Conservation (phyloP, 345 rosid species). For the Boechera divaricarpa region DNA sequence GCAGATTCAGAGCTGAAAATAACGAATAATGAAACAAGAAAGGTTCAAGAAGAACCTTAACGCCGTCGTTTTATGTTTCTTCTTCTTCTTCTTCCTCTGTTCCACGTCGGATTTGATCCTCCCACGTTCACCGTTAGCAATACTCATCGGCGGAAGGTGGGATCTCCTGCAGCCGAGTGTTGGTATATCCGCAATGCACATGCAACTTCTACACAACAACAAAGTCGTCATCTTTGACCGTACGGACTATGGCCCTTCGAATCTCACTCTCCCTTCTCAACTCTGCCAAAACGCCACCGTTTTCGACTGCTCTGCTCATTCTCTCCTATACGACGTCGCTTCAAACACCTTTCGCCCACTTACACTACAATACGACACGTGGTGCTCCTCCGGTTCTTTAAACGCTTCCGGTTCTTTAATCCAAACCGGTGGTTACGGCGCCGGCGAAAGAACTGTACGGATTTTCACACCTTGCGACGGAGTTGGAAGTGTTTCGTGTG, state of each 20-base stretch:
- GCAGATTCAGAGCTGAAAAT: slow-evolving; percentile 31
- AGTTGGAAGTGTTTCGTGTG: slow-evolving; percentile 47
- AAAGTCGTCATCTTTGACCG: slow-evolving; percentile 81
- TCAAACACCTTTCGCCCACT: slow-evolving; percentile 67
- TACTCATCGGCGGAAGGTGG: slow-evolving; percentile 58
- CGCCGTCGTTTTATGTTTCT: slow-evolving; percentile 15
- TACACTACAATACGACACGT: slow-evolving; percentile 68
- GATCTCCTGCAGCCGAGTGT: slow-evolving; percentile 60
- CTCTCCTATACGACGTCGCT: slow-evolving; percentile 65
- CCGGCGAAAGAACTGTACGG: slow-evolving; percentile 67
- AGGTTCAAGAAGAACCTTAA: slow-evolving; percentile 42
- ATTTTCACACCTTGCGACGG: slow-evolving; percentile 57
- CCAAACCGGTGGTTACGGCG: slow-evolving; percentile 85
- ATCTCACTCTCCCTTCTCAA: slow-evolving; percentile 63
- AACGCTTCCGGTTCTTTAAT: slow-evolving; percentile 67
- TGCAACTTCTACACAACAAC: slow-evolving; percentile 79
- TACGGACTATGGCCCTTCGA: slow-evolving; percentile 78
- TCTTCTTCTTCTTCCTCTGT: slow-evolving; percentile 34
- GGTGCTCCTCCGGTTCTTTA: slow-evolving; percentile 89
- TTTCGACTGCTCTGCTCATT: slow-evolving; percentile 85
- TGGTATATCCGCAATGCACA: slow-evolving; percentile 94
- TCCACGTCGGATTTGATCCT: slow-evolving; percentile 44
- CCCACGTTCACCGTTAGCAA: slow-evolving; percentile 41
- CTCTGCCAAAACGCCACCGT: slow-evolving; percentile 55
- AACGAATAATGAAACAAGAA: slow-evolving; percentile 35